Base-by-base conservation (phyloP, 1,139 yeast species). In the Lodderomyces metapsilosis region DNA sequence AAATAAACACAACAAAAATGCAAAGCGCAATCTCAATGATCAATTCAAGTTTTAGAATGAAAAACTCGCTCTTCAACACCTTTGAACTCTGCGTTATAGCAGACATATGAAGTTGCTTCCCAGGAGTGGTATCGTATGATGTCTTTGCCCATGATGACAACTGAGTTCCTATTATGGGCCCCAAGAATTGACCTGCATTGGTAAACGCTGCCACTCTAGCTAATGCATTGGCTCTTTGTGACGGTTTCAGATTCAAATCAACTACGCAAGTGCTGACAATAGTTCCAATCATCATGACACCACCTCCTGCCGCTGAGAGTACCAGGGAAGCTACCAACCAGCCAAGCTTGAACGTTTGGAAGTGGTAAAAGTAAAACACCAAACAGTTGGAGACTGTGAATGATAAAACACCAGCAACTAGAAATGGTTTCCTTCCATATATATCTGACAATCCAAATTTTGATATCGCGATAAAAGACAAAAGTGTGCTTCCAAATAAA, bases 401-500 rank as follows among this genome's bases (percentile, higher is more conserved):
- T 0, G 52, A n/a, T 2, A 66, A 50, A 23, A 68, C 53, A 43
- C 66, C 61, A 1, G 71, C 36, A 10, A 75, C 50, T 18, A 80
- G 48, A 28, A 79, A 66, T 2, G 56, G 67, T 46, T 71, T 76
- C 35, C 94, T 64, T 1, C 95, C 95, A 45, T 74, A 65, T 32
- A 74, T 64, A 59, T 85, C 94, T 12, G 86, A 77, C 34, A 78
- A 55, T 0, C 88, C 87, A 16, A 80, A 55, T 46, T 73, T 71
- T 2, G 74, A 70, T 51, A 69, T 58, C 2, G 72, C 68, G 1
- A 71, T 39, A 32, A 72, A 56, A 32, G 66, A 57, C 15, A 64
- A 46, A 4, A 61, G 41, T 8, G 62, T 61, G 11, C 48, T 39
- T 10, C 57, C 50, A 10, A 64, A 46, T 10, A 50, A 51, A 22